Conservation (phyloP, 2,329 filamentous ascomycete species). For the Stagonosporopsis tanaceti region DNA sequence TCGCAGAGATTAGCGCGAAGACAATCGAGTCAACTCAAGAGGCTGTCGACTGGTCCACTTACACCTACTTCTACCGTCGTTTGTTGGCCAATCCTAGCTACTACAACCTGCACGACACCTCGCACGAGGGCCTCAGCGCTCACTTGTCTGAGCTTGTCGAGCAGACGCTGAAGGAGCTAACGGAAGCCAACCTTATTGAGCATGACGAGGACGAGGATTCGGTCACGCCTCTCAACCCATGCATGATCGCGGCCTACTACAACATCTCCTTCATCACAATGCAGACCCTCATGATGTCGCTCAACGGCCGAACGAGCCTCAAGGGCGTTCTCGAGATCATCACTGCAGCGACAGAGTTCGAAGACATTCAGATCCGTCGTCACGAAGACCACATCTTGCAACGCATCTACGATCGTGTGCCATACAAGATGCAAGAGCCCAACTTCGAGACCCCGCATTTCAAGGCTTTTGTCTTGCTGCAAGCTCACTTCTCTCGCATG, state of each 20-base stretch:
- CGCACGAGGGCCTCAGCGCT: constrained; percentile 90
- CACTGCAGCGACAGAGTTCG: constrained; percentile 95
- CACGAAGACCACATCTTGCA: constrained; percentile 89
- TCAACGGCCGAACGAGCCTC: constrained; percentile 87
- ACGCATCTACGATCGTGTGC: constrained; percentile 91
- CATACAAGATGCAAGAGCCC: constrained; percentile 90
- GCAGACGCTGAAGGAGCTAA: constrained; percentile 86
- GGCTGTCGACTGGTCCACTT: constrained; percentile 97
- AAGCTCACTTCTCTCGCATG: constrained; percentile 98
- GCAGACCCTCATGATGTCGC: constrained; percentile 95
- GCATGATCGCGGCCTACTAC: constrained; percentile 99
- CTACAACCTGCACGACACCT: constrained; percentile 87
- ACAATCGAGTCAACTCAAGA: constrained; percentile 96
- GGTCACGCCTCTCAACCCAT: constrained; percentile 88
- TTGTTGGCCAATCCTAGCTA: constrained; percentile 95
- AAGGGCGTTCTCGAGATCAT: constrained; percentile 98
- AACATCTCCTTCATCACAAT: constrained; percentile 99
- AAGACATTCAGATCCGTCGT: constrained; percentile 89
- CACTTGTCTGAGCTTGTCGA: constrained; percentile 96
- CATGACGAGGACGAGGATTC: constrained; percentile 88
- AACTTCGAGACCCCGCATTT: constrained; percentile 95
- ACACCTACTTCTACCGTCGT: constrained; percentile 97
- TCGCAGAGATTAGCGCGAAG: constrained; percentile 95
- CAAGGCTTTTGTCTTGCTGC: constrained; percentile 96
- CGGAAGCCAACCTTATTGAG: constrained; percentile 94